Evolutionary conservation across 441 rosid species (phyloP).

Genomic region (Viola pubescens): DNA sequence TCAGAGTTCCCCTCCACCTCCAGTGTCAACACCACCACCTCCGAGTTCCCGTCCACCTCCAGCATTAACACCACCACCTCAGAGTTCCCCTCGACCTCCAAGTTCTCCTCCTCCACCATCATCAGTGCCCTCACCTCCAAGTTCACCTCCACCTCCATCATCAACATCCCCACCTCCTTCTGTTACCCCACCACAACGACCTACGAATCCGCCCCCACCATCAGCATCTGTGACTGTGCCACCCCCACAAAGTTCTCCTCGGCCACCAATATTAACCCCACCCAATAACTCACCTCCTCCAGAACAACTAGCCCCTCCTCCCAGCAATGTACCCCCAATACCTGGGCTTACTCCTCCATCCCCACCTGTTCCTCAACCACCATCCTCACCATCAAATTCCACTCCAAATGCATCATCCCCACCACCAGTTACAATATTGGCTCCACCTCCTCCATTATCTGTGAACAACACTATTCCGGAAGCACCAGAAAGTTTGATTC

Average conservation of each 20-base stretch:
- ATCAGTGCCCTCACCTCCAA: constrained; percentile 17
- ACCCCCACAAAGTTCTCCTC: constrained; percentile 15
- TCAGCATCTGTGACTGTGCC: constrained; percentile 3
- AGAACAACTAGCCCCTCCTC: constrained; percentile 12
- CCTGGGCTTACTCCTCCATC: constrained; percentile 17
- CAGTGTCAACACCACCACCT: constrained; percentile 25
- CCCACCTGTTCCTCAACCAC: constrained; percentile 25
- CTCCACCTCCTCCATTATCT: constrained; percentile 35
- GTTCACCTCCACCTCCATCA: constrained; percentile 24
- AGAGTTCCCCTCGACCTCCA: constrained; percentile 22
- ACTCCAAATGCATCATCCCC: constrained; percentile 30
- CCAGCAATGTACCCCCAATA: constrained; percentile 25
- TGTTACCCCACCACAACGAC: neutral
- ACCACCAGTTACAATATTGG: constrained; percentile 25
- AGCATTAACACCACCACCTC: constrained; percentile 21
- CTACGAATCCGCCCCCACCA: constrained; percentile 6
- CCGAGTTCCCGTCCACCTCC: constrained; percentile 23
- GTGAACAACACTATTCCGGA: constrained; percentile 21
- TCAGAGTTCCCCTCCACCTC: constrained; percentile 23
- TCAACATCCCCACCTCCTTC: constrained; percentile 6
- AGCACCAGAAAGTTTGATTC: constrained; percentile 25
- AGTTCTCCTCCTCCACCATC: constrained; percentile 29
- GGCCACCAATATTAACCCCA: constrained; percentile 10
- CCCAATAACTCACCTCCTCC: constrained; percentile 24
- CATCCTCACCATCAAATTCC: constrained; percentile 41